phyloP scores from a whole-genome alignment of 306 rosid species.

The Prunus davidiana region DNA sequence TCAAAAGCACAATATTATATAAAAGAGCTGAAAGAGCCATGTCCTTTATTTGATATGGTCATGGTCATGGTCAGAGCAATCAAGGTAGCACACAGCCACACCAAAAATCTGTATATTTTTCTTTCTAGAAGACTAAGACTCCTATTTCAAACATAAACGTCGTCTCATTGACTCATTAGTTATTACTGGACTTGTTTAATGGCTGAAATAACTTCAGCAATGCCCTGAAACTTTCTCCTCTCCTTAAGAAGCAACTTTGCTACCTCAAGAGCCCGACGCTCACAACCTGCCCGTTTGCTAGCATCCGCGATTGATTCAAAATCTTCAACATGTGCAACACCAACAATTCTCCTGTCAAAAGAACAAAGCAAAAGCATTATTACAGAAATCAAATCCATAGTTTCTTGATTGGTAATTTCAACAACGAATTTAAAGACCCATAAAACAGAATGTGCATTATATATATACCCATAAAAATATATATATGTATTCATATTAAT shows the following conservation, averaged over 20 bases:
- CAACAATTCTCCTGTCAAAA: constrained; percentile 75
- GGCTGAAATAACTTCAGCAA: constrained; percentile 57
- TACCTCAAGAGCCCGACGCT: constrained; percentile 56
- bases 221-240: constrained; percentile 52
- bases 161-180: neutral
- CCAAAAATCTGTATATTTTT: neutral
- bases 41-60: neutral
- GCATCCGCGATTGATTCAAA: constrained; percentile 70
- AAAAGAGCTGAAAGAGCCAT: neutral
- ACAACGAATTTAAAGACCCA: too few species aligned
- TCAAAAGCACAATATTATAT: neutral
- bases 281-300: constrained; percentile 65
- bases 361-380: neutral
- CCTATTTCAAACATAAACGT: neutral
- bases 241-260: constrained; percentile 78
- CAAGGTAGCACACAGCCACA: neutral
- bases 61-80: neutral
- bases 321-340: constrained; percentile 90
- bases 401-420: neutral
- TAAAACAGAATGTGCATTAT: too few species aligned
- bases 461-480: too few species aligned
- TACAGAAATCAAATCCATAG: neutral
- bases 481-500: too few species aligned
- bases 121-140: neutral
- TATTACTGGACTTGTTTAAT: constrained; percentile 38